Base-by-base conservation (phyloP, 2,329 filamentous ascomycete species). In the Fusarium graminum region DNA sequence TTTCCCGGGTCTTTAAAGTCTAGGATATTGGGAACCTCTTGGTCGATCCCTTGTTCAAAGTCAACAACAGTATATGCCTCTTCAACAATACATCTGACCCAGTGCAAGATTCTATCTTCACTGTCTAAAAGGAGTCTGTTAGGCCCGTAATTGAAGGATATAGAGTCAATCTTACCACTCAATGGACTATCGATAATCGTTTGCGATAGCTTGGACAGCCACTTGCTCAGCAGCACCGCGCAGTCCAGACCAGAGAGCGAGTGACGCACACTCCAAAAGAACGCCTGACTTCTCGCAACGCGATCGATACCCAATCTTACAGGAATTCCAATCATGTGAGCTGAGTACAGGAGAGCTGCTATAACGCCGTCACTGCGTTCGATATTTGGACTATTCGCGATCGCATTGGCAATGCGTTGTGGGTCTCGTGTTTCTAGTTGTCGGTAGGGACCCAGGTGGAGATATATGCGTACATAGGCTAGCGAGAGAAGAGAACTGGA, bases 211-310 rank as follows among this genome's bases (percentile, higher is more conserved):
- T 60, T 60, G 11, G 29, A 52, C 12, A 61, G 13, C 58, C 82
- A 83, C 60, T 86, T 86, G 14, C 82, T 83, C 0, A 87, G 72
- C 4, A 87, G 73, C 0, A 87, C 80, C 0, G 83, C 83, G 19
- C 84, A 86, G 65, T 87, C 85, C 0, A 87, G 76, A 1, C 82
- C 82, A 6, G 82, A 85, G 0, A 87, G 76, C 0, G 83, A 83
- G 51, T 87, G 84, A n/a, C 85, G 78, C 4, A 85, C 83, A 6
- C 83, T 85, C 84, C 85, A 87, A 45, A 86, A 83, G 42, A 85
- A 84, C 0, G 84, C 83, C 49, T 86, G 84, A 16, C 83, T 87
- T 16, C 82, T 76, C 0, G 83, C 83, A 1, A 87, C 84, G 14
- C 82, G 80, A 50, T 85, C 83, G 16, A 87, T 81, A 0, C 85